Base-by-base conservation (phyloP, 805 yeast species). In the Schwanniomyces vanrijiae region DNA sequence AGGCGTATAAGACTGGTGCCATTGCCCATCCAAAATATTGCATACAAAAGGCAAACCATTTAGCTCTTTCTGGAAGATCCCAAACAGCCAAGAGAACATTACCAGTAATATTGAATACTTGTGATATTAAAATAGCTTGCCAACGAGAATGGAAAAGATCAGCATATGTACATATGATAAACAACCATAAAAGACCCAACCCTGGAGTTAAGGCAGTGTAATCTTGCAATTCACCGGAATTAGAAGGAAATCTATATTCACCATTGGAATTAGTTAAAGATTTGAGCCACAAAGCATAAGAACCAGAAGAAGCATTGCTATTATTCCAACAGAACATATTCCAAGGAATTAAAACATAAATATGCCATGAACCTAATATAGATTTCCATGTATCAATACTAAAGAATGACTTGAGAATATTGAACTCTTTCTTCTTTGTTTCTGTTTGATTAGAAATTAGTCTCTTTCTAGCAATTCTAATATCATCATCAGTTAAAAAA, bases 241-340 rank as follows among this genome's bases (percentile, higher is more conserved):
- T 51, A 18, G 6, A 6, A 26, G 13, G 6, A 48, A 52, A 72
- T 42, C 75, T 54, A 37, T 53, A 8, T 14, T 31, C 13, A 4
- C 40, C 40, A 34, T 42, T 25, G n/a, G 22, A 16, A 18, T 40
- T 14, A 34, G 48, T 40, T 25, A 46, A 41, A 6, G 53, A 47
- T 14, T 54, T 42, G 28, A 84, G 67, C 89, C 89, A 83, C 48
- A 84, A 65, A 5, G 61, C 25, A 39, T 44, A 44, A 5, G 71
- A 63, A 45, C 71, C 72, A 4, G 70, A 64, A 2, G 64, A 55
- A 43, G 68, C 71, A 46, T 79, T 80, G 61, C 75, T 76, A 55
- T 77, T 77, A 64, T 82, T 82, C 81, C 82, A 80, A 43, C 84
- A 78, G 53, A 80, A 68, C 34, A 80, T 69, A 53, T 80, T 78